A percentile compares a stretch with the other conserved stretches of the same genome.
Evolutionary conservation across 106 monocot species (phyloP).

Genomic region (Narthecium ossifragum): DNA sequence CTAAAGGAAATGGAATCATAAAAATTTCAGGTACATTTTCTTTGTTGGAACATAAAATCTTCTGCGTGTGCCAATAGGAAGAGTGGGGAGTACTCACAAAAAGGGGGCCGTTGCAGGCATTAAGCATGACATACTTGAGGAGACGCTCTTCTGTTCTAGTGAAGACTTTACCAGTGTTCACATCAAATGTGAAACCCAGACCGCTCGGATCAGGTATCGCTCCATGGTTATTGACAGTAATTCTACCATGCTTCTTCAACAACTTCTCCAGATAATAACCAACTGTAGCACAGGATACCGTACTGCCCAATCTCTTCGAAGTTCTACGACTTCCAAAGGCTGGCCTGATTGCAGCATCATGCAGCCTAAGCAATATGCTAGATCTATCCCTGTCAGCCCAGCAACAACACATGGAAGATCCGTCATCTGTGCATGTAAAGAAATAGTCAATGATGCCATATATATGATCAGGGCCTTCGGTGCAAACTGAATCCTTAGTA

Average conservation of each 20-base stretch:
- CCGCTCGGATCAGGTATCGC: slow-evolving; percentile 27
- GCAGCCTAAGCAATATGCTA: slow-evolving; percentile 47
- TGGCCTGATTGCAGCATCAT: slow-evolving; percentile 27
- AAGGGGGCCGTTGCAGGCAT: slow-evolving; percentile 49
- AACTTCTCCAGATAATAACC: slow-evolving; percentile 40
- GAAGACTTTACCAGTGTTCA: slow-evolving; percentile 35
- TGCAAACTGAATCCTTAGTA: too few species aligned
- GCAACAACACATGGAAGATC: slow-evolving; percentile 67
- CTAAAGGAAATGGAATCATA: too few species aligned
- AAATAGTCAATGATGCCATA: background rate
- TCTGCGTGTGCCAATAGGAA: too few species aligned
- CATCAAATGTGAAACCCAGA: slow-evolving; percentile 34
- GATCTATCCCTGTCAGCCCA: slow-evolving; percentile 69
- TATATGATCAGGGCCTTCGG: background rate
- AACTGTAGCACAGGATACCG: slow-evolving; percentile 18
- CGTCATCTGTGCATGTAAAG: slow-evolving; percentile 61
- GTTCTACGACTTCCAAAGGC: slow-evolving; percentile 4
- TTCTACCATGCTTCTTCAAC: slow-evolving; percentile 55
- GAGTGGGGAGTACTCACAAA: slow-evolving; percentile 42
- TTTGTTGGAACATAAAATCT: too few species aligned
- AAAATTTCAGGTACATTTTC: too few species aligned
- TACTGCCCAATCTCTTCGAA: background rate
- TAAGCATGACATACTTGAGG: slow-evolving; percentile 44
- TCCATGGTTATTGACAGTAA: slow-evolving; percentile 45
- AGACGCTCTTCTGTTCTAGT: slow-evolving; percentile 49